phyloP scores from a whole-genome alignment of 768 basidiomycete genomes.

The Boletus barrowsii region DNA sequence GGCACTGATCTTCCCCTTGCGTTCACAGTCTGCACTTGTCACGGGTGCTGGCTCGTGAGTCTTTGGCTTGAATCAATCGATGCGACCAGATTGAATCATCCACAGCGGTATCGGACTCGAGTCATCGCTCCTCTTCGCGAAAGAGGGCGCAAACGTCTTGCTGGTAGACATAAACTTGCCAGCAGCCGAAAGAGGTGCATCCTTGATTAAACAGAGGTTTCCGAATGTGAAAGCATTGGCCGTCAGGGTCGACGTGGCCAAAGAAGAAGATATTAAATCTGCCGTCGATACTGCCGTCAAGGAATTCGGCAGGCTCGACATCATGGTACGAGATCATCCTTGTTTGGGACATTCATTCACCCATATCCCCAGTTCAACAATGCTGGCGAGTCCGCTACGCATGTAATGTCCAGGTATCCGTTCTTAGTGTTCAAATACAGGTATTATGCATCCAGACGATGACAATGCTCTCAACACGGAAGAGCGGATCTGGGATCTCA shows the following conservation, averaged over 20 bases:
- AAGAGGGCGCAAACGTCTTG: constrained; percentile 89
- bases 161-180: constrained; percentile 83
- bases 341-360: neutral
- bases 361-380: constrained; percentile 76
- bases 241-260: constrained; percentile 81
- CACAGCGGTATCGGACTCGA: constrained; percentile 93
- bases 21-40: constrained; percentile 63
- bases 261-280: constrained; percentile 81
- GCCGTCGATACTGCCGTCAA: constrained; percentile 77
- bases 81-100: constrained; percentile 10
- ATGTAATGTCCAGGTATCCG: neutral
- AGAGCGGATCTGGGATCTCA: constrained; percentile 93
- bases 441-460: constrained; percentile 98
- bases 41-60: constrained; percentile 89
- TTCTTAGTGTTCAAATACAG: constrained; percentile 34
- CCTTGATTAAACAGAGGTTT: constrained; percentile 58
- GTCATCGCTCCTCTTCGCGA: constrained; percentile 91
- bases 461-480: constrained; percentile 96
- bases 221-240: constrained; percentile 70
- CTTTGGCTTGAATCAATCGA: neutral
- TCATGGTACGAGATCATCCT: constrained; percentile 64
- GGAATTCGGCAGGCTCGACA: constrained; percentile 89
- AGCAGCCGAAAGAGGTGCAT: constrained; percentile 66
- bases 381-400: constrained; percentile 50
- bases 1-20: constrained; percentile 12